Conservation (phyloP, 2,329 filamentous ascomycete genomes). For the Alternaria consortialis region DNA sequence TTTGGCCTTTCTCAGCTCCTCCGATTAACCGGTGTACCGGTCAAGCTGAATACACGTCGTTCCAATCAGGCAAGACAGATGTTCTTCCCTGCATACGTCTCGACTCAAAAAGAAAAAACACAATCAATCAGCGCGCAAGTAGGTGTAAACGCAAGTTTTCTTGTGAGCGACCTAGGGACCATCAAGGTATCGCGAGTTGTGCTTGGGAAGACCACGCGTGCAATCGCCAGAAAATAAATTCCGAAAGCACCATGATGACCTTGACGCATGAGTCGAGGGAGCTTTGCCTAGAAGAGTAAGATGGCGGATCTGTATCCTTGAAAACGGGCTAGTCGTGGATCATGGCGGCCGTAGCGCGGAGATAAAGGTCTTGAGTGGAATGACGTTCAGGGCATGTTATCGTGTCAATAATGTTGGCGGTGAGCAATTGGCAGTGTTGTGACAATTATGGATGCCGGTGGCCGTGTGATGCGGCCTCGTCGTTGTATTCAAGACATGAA, state of each 20-base stretch:
- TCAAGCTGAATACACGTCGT: slow-evolving; percentile 1
- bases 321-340: slow-evolving; percentile 12
- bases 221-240: slow-evolving; percentile 22
- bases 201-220: slow-evolving; percentile 21
- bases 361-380: slow-evolving; percentile 13
- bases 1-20: not conserved
- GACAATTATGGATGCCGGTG: not conserved
- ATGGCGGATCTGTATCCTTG: slow-evolving; percentile 3
- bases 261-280: slow-evolving; percentile 24
- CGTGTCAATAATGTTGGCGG: slow-evolving; percentile 15
- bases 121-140: not conserved
- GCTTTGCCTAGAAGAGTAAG: slow-evolving; percentile 18
- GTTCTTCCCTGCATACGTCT: not conserved
- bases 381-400: not conserved
- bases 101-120: not conserved
- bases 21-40: not conserved
- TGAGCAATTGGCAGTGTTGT: slow-evolving; percentile 12
- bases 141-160: slow-evolving; percentile 15
- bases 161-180: slow-evolving; percentile 13
- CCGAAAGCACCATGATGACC: slow-evolving; percentile 29
- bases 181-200: slow-evolving; percentile 24
- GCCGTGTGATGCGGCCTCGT: not conserved
- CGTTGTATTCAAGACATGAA: not conserved
- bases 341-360: slow-evolving; percentile 25
- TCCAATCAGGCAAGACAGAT: not conserved